Conservation (phyloP, 805 yeast species). For the Myxozyma neglecta region DNA sequence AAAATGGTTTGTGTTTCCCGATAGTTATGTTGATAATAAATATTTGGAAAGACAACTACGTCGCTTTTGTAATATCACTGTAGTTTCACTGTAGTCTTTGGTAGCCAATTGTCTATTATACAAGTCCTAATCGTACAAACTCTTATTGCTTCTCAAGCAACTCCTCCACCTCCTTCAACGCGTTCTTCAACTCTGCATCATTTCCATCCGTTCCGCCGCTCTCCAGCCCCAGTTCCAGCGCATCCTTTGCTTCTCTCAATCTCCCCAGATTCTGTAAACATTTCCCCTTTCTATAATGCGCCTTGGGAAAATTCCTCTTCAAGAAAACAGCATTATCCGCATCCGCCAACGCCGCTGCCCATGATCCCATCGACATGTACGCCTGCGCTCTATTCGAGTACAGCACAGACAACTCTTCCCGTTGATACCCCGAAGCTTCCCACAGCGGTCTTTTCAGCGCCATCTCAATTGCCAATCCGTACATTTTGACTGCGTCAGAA, state of each 20-base stretch:
- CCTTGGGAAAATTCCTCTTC: slow-evolving; percentile 39
- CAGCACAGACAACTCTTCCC: slow-evolving; percentile 41
- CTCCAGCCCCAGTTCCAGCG: slow-evolving; percentile 33
- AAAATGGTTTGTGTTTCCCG: too few relatives aligned
- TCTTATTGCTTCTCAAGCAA: neutral
- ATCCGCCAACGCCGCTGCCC: slow-evolving; percentile 45
- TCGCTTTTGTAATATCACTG: too few relatives aligned
- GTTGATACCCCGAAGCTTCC: slow-evolving; percentile 41
- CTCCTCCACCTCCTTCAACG: slow-evolving; percentile 26
- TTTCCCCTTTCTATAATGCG: slow-evolving; percentile 41
- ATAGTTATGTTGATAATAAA: too few relatives aligned
- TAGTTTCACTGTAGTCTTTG: too few relatives aligned
- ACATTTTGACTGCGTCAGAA: slow-evolving; percentile 42
- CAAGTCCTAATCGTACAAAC: neutral
- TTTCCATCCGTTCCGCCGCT: slow-evolving; percentile 28
- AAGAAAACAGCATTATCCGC: slow-evolving; percentile 40
- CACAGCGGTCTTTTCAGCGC: slow-evolving; percentile 44
- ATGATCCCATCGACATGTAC: slow-evolving; percentile 39
- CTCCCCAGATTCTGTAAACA: slow-evolving; percentile 34
- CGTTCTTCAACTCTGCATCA: slow-evolving; percentile 30
- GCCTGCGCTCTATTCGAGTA: slow-evolving; percentile 45
- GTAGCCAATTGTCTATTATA: too few relatives aligned
- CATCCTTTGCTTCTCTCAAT: slow-evolving; percentile 35
- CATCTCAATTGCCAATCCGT: slow-evolving; percentile 44
- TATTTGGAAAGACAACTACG: neutral